These are phyloP conservation scores for Xylaria sp. DNA, from an alignment of 2,329 filamentous ascomycete species.

Conservation along the genomic window DNA sequence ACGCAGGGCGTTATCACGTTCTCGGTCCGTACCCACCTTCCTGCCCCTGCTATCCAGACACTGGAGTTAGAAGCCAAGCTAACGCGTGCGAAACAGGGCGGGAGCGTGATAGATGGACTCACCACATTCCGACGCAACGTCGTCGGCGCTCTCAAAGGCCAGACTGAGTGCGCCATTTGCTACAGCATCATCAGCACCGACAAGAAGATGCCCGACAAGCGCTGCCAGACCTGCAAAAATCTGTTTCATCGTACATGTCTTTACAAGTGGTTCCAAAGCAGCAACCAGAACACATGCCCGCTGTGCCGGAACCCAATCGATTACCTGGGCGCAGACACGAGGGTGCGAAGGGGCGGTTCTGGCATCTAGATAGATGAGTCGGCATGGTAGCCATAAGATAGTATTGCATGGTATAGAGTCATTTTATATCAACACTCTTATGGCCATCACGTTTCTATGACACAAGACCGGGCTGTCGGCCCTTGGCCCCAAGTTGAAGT, in stretches of 20 bases:
- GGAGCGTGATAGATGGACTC: slow-evolving; percentile 87
- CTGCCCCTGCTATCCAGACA: neutral
- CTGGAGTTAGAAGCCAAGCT: slow-evolving; percentile 13
- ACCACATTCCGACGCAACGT: slow-evolving; percentile 89
- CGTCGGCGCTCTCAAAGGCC: slow-evolving; percentile 86
- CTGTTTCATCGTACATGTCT: slow-evolving; percentile 89
- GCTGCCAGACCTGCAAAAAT: slow-evolving; percentile 92
- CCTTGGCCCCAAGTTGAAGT: neutral
- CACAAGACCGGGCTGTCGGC: neutral
- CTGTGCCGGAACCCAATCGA: slow-evolving; percentile 90
- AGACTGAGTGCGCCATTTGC: slow-evolving; percentile 96
- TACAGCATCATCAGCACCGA: slow-evolving; percentile 93
- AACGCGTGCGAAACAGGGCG: slow-evolving; percentile 65
- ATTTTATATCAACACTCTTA: neutral
- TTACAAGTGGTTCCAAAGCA: slow-evolving; percentile 97
- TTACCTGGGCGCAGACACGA: slow-evolving; percentile 55
- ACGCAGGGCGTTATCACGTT: slow-evolving; percentile 95
- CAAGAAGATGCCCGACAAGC: slow-evolving; percentile 90
- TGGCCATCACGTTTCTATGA: neutral
- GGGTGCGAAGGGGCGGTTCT: slow-evolving; percentile 38
- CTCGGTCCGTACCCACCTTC: slow-evolving; percentile 61
- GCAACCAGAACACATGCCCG: slow-evolving; percentile 90
- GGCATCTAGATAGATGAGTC: slow-evolving; percentile 17
- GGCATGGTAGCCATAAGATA: neutral
- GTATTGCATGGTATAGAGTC: neutral